These are phyloP conservation scores for Xylariaceae sp. DNA, from an alignment of 2,329 filamentous ascomycete genomes.

Conservation along the genomic window DNA sequence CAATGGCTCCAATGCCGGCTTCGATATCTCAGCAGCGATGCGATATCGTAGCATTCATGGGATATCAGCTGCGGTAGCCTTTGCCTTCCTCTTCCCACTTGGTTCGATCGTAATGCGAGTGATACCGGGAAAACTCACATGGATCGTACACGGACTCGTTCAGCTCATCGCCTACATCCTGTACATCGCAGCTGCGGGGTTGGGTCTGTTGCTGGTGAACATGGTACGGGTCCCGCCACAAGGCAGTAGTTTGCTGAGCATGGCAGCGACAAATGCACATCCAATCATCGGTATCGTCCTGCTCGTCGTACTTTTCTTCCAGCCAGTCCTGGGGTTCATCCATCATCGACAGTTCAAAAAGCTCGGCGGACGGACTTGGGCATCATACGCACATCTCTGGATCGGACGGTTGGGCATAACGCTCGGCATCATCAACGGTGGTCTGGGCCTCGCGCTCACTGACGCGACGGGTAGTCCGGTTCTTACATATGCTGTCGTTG, in stretches of 20 bases:
- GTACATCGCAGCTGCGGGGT: constrained; percentile 36
- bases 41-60: constrained; percentile 38
- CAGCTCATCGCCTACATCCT: constrained; percentile 37
- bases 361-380: constrained; percentile 35
- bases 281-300: constrained; percentile 45
- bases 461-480: constrained; percentile 25
- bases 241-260: constrained; percentile 23
- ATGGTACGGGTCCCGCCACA: constrained; percentile 30
- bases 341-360: constrained; percentile 41
- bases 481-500: constrained; percentile 37
- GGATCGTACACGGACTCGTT: constrained; percentile 36
- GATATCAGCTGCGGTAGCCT: constrained; percentile 37
- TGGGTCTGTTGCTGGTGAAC: constrained; percentile 41
- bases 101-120: constrained; percentile 41
- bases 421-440: constrained; percentile 43
- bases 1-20: constrained; percentile 12
- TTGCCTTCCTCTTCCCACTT: constrained; percentile 42
- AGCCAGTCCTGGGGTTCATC: constrained; percentile 39
- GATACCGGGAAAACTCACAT: constrained; percentile 32
- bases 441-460: constrained; percentile 39
- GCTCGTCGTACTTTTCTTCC: constrained; percentile 36
- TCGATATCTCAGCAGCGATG: constrained; percentile 28
- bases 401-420: constrained; percentile 38
- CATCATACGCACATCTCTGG: constrained; percentile 42
- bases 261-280: constrained; percentile 36